Percentiles rank a stretch among this genome's conserved stretches.
These are phyloP conservation scores for Stygiomarasmius scandens DNA, from an alignment of 1,284 basidiomycete genomes.

Conservation along the genomic window DNA sequence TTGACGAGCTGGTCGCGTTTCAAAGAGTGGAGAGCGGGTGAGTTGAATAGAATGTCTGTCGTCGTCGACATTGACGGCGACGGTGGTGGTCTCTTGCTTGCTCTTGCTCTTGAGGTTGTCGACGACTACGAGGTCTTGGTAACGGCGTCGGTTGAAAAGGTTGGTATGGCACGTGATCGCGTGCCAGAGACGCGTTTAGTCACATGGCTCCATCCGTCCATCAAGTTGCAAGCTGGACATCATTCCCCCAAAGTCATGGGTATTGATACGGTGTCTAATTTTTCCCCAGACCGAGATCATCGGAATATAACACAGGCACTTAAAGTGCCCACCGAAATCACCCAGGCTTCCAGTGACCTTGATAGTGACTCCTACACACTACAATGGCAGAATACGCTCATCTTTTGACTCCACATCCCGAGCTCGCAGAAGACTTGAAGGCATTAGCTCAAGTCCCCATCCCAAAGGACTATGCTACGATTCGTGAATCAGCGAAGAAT, in stretches of 20 bases:
- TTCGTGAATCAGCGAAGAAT: too few species aligned
- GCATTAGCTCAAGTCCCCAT: not conserved
- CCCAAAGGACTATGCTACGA: too few species aligned
- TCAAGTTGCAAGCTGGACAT: not conserved
- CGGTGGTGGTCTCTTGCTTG: not conserved
- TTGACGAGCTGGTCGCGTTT: slow-evolving; percentile 81
- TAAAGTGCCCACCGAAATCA: too few species aligned
- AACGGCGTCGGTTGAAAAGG: not conserved
- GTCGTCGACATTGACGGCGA: slow-evolving; percentile 41
- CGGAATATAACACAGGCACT: too few species aligned
- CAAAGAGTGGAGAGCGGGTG: slow-evolving; percentile 75
- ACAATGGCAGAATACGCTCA: slow-evolving; percentile 1
- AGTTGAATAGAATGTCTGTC: slow-evolving; percentile 78
- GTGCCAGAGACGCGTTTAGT: not conserved
- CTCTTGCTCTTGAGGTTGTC: not conserved
- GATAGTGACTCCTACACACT: too few species aligned
- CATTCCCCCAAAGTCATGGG: too few species aligned
- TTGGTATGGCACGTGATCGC: not conserved
- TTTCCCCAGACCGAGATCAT: too few species aligned
- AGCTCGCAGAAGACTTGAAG: not conserved
- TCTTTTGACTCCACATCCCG: not conserved
- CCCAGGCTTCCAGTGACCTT: too few species aligned
- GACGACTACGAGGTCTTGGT: not conserved
- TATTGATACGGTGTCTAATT: too few species aligned
- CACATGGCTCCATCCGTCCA: not conserved